Conservation (phyloP, 805 yeast genomes). For the Nakazawaea holstii region DNA sequence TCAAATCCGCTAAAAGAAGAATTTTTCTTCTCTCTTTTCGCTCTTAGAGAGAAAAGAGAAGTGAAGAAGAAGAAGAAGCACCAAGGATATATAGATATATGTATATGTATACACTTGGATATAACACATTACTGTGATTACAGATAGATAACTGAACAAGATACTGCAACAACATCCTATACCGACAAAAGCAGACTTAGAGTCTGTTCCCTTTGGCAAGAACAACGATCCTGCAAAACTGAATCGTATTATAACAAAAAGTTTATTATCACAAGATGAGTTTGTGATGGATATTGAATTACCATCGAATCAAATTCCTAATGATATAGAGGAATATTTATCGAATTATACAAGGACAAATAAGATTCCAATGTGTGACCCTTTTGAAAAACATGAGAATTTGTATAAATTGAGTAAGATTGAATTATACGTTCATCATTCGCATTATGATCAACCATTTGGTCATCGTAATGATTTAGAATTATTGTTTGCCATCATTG, state of each 20-base stretch:
- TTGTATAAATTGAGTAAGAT: neutral
- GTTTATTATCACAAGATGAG: neutral
- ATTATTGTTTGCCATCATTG: slow-evolving; percentile 21
- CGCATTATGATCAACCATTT: neutral
- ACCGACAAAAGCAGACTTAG: no score
- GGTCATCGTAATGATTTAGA: neutral
- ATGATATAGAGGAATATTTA: neutral
- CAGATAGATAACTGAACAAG: neutral
- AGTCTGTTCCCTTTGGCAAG: neutral
- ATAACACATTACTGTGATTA: neutral
- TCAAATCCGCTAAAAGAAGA: neutral
- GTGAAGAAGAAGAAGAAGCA: neutral
- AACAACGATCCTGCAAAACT: neutral
- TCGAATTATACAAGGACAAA: neutral
- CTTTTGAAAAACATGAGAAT: slow-evolving; percentile 1
- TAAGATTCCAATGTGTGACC: neutral
- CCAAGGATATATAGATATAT: neutral
- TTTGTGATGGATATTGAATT: slow-evolving; percentile 4
- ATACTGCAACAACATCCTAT: neutral
- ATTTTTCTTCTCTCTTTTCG: no score
- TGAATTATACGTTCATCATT: neutral
- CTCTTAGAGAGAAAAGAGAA: neutral
- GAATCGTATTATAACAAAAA: neutral
- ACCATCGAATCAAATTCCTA: neutral
- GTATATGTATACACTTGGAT: neutral